Evolutionary conservation across 352 stramenopile genomes (phyloP).

Genomic region (Peronospora destructor): DNA sequence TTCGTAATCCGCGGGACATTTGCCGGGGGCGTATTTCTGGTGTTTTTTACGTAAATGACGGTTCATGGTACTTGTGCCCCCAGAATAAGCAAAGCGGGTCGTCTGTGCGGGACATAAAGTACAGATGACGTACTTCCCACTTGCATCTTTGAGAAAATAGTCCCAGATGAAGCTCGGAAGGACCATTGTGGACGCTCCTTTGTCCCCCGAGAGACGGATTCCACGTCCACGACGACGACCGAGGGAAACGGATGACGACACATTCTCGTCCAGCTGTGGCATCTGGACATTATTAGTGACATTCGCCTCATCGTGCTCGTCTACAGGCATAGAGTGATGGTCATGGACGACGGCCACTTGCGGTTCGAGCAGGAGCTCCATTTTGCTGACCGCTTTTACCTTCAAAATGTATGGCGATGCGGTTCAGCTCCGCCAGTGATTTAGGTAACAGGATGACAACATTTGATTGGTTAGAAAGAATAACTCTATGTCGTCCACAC

Average conservation of each 20-base stretch:
- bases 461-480: too few relatives aligned
- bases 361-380: constrained; percentile 22
- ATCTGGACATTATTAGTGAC: not conserved
- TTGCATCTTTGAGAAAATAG: constrained; percentile 74
- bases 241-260: too few relatives aligned
- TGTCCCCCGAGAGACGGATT: constrained; percentile 33
- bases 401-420: constrained; percentile 21
- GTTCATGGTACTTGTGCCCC: constrained; percentile 81
- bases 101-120: constrained; percentile 57
- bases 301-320: too few relatives aligned
- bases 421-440: constrained; percentile 11
- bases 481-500: too few relatives aligned
- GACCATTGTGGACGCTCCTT: constrained; percentile 54
- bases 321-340: constrained; percentile 14
- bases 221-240: constrained; percentile 13
- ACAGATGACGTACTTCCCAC: constrained; percentile 73
- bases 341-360: constrained; percentile 2
- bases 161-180: constrained; percentile 82
- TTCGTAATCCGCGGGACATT: constrained; percentile 68
- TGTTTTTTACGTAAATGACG: constrained; percentile 77
- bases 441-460: too few relatives aligned
- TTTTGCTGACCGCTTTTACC: constrained; percentile 18
- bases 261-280: not conserved
- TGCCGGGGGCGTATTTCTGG: constrained; percentile 70
- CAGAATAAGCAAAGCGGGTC: constrained; percentile 77